Percentiles rank a stretch among this genome's conserved stretches.
These are phyloP conservation scores for Dendrocalamus sinicus DNA, from an alignment of 176 grass and related monocot species.

Conservation along the genomic window DNA sequence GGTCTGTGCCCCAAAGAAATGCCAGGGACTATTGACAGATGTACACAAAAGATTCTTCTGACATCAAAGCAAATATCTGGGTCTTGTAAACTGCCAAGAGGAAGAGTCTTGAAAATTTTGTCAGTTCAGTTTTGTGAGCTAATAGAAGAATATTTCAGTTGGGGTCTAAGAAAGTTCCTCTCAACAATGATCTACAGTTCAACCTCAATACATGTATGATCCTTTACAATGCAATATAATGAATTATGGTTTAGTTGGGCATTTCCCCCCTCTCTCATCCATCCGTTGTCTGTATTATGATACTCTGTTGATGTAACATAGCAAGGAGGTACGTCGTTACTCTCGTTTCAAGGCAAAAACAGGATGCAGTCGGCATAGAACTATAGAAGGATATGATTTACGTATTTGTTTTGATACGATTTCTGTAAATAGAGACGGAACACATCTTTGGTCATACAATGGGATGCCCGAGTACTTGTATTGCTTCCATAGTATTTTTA, in stretches of 20 bases:
- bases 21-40: slow-evolving; percentile 33
- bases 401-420: background rate
- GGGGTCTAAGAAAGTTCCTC: slow-evolving; percentile 49
- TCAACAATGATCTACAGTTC: slow-evolving; percentile 59
- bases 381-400: background rate
- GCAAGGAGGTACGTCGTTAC: background rate
- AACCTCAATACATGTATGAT: slow-evolving; percentile 66
- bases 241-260: slow-evolving; percentile 50
- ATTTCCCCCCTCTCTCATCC: background rate
- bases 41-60: slow-evolving; percentile 52
- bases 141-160: slow-evolving; percentile 58
- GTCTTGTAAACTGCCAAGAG: slow-evolving; percentile 48
- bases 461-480: background rate
- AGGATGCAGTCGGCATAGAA: background rate
- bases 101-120: slow-evolving; percentile 63
- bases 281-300: background rate
- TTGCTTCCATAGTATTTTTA: background rate
- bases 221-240: slow-evolving; percentile 66
- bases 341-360: background rate
- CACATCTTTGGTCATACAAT: background rate
- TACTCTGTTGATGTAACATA: slow-evolving; percentile 21
- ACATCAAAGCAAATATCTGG: slow-evolving; percentile 42
- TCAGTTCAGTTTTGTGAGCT: slow-evolving; percentile 68
- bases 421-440: slow-evolving; percentile 19
- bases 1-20: slow-evolving; percentile 36